Evolutionary conservation across 192 early-diverging fungal genomes (phyloP), one percentile per base, ranked within the genome.

Genomic region (Coemansia sp.): DNA sequence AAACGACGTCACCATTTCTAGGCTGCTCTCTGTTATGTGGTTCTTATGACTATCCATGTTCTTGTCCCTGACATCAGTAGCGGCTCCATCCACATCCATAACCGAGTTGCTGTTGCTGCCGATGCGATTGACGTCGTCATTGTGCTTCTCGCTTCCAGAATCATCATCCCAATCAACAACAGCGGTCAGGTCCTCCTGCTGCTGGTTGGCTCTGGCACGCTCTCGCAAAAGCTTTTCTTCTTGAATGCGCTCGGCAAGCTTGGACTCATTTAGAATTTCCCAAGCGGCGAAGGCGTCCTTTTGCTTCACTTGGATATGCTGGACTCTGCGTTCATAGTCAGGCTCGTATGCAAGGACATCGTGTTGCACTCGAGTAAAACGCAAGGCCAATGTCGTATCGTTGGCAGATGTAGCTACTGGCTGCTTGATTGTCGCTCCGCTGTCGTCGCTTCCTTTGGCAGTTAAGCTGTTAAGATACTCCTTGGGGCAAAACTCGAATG

Each of bases 151-250:
- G 17, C 62, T 70, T 0, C 72, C 75, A n/a, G 70, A 71, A 23
- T 67, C 70, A 0, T 79, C 76, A 57, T 65, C 71, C 76, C 76
- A 79, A 45, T 79, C 76, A 15, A 67, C 76, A 13, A 64, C 56
- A 19, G 61, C 67, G 20, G 52, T 48, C 9, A 34, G 36, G 7
- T 79, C 71, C n/a, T 74, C 71, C 34, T 59, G 71, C 42, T 63
- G 65, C 58, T 62, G 64, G 55, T 64, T 67, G 29, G 43, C 65
- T 7, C 52, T 33, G 3, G 68, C 71, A 10, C 63, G 67, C 57
- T 63, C 63, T 2, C 55, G 48, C 32, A 63, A 66, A 42, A 36
- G 38, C 4, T 45, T 33, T 54, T 66, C 63, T 35, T 38, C 68
- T 23, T 50, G 40, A 19, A 61, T 52, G 52, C 59, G 61, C 19